Conservation (phyloP, 495 filamentous ascomycete genomes). For the Apiosordaria backusii region DNA sequence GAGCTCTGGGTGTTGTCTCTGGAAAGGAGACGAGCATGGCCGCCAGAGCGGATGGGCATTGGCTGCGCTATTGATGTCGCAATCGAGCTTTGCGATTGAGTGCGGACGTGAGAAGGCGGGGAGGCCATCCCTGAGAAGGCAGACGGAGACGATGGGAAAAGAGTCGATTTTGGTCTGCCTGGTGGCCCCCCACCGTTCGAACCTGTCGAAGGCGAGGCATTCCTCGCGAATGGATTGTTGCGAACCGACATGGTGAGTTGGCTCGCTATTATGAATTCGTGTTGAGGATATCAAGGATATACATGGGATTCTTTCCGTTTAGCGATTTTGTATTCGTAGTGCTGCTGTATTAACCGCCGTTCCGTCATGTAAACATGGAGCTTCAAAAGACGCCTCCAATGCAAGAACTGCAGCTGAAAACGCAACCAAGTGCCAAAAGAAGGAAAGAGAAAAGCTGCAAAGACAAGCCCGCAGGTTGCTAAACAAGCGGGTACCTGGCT, state of each 20-base stretch:
- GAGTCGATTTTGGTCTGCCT: constrained; percentile 67
- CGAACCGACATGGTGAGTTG: constrained; percentile 49
- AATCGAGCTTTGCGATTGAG: constrained; percentile 43
- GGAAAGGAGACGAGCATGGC: constrained; percentile 60
- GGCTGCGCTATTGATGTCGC: constrained; percentile 29
- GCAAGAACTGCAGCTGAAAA: neutral
- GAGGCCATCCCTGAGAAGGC: constrained; percentile 37
- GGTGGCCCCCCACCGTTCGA: constrained; percentile 36
- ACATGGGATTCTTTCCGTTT: constrained; percentile 23
- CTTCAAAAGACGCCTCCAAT: neutral
- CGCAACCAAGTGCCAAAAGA: neutral
- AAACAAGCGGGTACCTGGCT: neutral
- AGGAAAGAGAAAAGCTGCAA: neutral
- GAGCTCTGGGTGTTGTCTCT: constrained; percentile 50
- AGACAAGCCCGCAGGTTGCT: neutral
- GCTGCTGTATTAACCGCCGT: constrained; percentile 14
- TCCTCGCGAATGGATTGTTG: constrained; percentile 71
- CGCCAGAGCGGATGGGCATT: constrained; percentile 23
- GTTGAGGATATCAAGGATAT: constrained; percentile 1
- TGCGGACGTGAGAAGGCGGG: constrained; percentile 36
- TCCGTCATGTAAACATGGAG: constrained; percentile 23
- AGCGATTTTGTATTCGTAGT: constrained; percentile 11
- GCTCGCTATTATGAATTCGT: neutral
- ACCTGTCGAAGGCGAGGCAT: constrained; percentile 58
- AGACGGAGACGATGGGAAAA: constrained; percentile 55